Evolutionary conservation across 1,284 basidiomycete species (phyloP), one percentile per base, ranked within the genome.

Genomic region (Marasmius tenuissimus): DNA sequence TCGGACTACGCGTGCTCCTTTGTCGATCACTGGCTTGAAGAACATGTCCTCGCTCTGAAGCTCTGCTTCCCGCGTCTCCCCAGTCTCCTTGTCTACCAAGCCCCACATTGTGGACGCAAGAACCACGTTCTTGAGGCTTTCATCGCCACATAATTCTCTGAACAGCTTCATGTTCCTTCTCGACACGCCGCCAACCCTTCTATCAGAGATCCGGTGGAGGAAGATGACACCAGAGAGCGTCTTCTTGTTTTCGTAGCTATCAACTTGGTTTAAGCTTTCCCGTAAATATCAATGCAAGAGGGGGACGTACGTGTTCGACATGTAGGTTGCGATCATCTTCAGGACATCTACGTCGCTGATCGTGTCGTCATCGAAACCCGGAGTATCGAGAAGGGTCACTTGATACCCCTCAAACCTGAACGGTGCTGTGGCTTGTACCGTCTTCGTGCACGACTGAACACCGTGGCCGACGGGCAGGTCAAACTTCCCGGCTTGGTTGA

Each of bases 81-180:
- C 77, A 27, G 73, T 48, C 58, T 73, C 72, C 56, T 66, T 66
- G 57, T 70, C 69, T 48, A 79, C 77, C 61, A 75, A 69, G 22
- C 72, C 73, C 80, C 80, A 82, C 74, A 81, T 78, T 57, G 71
- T 82, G 60, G 81, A 82, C 38, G 76, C 72, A 65, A 82, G 69
- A 40, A 76, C 72, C 50, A 82, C 80, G 67, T 81, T 82, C 57
- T 73, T 71, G 61, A 82, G 73, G 4, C 75, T 73, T 38, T 68
- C 74, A 22, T 77, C 75, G 27, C 81, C 81, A 66, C 81, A 82
- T 18, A 83, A 72, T 60, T 77, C 73, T 58, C 76, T 71, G 69
- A 82, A 82, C 70, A 81, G 77, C 42, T 66, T 70, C 50, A 82
- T 78, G 66, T 82, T 82, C 54, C 78, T 75, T 48, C 68, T 73